Evolutionary conservation across 257 asterid species (phyloP), one percentile per base, ranked within the genome.

Genomic region (Fraxinus americana): DNA sequence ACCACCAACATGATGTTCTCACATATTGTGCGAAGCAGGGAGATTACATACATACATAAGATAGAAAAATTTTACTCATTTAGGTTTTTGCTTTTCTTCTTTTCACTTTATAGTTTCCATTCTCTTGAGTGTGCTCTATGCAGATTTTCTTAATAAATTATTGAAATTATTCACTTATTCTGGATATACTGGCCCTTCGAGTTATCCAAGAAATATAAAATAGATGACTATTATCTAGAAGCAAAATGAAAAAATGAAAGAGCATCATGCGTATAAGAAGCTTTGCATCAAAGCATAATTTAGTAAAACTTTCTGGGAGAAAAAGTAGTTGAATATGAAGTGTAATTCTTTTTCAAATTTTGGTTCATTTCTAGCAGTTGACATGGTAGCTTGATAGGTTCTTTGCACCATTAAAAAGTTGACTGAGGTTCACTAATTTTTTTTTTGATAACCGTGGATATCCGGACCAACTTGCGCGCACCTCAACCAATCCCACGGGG

Each of bases 1-100:
- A 14, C 88, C 89, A 36, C 84, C 91, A 19, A 86, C 82, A 78
- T 88, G 89, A 89, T 69, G 67, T 61, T 45, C 79, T 81, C 85
- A 50, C 68, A 70, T 19, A 82, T 14, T 63, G 57, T 69, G 65
- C 45, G 61, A 76, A 61, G 27, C 75, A 71, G 79, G 78, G 80
- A 81, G 84, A 78, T 83, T 74, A 73, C 63, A 68, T 32, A 39
- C 81, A 91, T 90, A 86, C 80, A 89, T 88, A 88, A 80, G 75
- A 72, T 78, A 82, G 85, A 63, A 38, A 36, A 19, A 2, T 12
- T 74, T 79, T 78, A 79, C 75, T 54, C 43, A 9, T 74, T 79
- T 73, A 38, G 84, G 39, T 69, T 79, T 39, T 54, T 39, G 7
- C 35, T 72, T 52, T 73, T 16, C 52, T 65, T 65, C 9, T 39